Conservation (phyloP, 805 yeast species). For the Barnettozyma vustinii region DNA sequence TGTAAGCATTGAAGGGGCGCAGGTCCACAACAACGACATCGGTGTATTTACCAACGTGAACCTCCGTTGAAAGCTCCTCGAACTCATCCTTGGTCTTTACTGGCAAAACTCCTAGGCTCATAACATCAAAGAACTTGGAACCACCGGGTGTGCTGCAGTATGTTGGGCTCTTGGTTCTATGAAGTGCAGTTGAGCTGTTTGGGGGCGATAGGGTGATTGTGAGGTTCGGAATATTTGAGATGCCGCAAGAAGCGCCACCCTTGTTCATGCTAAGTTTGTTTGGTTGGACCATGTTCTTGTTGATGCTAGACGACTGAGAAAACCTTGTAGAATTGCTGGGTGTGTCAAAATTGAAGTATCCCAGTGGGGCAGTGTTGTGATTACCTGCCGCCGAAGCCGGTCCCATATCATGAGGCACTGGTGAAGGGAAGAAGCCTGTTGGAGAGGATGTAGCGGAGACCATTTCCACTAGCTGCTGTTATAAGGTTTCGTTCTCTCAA, state of each 20-base stretch:
- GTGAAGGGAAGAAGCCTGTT: background rate
- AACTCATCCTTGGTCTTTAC: constrained; percentile 12
- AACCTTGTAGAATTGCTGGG: background rate
- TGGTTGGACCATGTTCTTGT: background rate
- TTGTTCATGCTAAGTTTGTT: background rate
- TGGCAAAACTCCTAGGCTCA: constrained; percentile 8
- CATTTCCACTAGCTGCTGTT: background rate
- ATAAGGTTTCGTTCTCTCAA: too few species aligned
- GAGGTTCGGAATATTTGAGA: background rate
- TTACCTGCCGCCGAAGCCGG: background rate
- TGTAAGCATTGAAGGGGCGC: constrained; percentile 74
- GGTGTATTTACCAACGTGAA: background rate
- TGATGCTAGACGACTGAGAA: background rate
- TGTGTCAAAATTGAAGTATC: background rate
- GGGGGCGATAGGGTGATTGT: constrained; percentile 4
- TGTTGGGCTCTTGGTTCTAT: constrained; percentile 8
- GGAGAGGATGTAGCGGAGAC: constrained; percentile 6
- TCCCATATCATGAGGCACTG: background rate
- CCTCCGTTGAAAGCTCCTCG: background rate
- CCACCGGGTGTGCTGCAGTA: constrained; percentile 8
- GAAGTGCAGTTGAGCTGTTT: background rate
- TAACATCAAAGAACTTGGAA: constrained; percentile 14
- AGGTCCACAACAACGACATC: constrained; percentile 43
- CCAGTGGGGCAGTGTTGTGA: background rate
- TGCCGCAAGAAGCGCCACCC: background rate